These are phyloP conservation scores for Coemansia javaensis DNA, from an alignment of 192 early-diverging fungal species.

Conservation along the genomic window DNA sequence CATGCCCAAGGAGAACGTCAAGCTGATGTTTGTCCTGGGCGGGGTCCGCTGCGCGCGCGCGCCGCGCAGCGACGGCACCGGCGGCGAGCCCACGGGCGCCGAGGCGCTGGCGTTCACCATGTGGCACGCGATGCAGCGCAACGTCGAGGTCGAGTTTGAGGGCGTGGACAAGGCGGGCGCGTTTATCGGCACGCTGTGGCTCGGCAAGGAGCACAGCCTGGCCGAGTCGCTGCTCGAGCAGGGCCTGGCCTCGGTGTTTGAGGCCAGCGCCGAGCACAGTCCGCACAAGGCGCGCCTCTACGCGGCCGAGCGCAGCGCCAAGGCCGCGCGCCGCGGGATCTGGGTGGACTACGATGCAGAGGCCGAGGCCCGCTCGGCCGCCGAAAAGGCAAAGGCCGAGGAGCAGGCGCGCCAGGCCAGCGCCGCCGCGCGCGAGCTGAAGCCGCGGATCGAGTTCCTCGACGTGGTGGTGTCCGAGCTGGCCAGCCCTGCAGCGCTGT, in stretches of 20 bases:
- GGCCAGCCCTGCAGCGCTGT: constrained; percentile 55
- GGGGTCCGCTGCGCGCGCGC: constrained; percentile 82
- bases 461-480: constrained; percentile 71
- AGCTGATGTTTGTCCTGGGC: constrained; percentile 78
- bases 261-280: constrained; percentile 81
- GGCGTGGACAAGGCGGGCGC: constrained; percentile 84
- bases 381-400: constrained; percentile 20
- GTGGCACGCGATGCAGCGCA: constrained; percentile 74
- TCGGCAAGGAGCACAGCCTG: constrained; percentile 62
- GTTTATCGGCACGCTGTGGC: constrained; percentile 86
- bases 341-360: constrained; percentile 58
- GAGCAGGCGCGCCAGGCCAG: constrained; percentile 22
- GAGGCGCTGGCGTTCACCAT: constrained; percentile 73
- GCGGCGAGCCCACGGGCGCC: constrained; percentile 77
- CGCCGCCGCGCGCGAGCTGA: constrained; percentile 46
- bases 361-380: constrained; percentile 8
- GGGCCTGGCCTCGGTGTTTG: constrained; percentile 81
- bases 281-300: constrained; percentile 63
- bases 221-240: constrained; percentile 68
- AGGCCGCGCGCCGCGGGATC: constrained; percentile 61
- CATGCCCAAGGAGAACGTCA: constrained; percentile 79
- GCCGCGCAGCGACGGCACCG: constrained; percentile 59
- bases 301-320: constrained; percentile 74
- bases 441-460: constrained; percentile 59
- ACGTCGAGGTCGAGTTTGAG: constrained; percentile 89